Evolutionary conservation across 768 basidiomycete species (phyloP), one percentile per base, ranked within the genome.

Genomic region (Rhizopogon vesiculosus): DNA sequence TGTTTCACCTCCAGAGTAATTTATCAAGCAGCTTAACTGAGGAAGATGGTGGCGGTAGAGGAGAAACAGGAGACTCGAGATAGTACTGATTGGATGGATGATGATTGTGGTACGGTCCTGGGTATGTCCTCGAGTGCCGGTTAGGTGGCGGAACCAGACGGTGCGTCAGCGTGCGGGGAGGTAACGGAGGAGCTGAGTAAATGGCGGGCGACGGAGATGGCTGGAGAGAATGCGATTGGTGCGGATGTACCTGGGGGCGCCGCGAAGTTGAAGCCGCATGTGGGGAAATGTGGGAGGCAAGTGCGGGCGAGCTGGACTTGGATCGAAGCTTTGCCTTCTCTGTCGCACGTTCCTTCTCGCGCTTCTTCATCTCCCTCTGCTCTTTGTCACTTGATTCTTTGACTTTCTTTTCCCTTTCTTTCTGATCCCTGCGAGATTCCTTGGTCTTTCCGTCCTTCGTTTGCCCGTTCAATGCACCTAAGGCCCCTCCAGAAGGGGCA

Each of bases 121-220:
- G 51, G 9, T 51, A 42, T 12, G 61, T 41, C 19, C 44, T 68
- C 42, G 68, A 64, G 45, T 53, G 60, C 38, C 61, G 66, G 40
- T 54, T 52, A 42, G 42, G 29, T 25, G 35, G 52, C 5, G 16
- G 42, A 51, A 42, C 54, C 12, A 41, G 15, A 31, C 31, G 5
- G 7, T 59, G 45, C 8, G n/a, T 42, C 5, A 56, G 45, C 9
- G 33, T 5, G 5, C 51, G 56, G 15, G 48, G 42, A 18, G 61
- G 53, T 1, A 74, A 67, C 12, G 72, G 70, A 5, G 73, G 72
- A 5, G 72, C 69, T 15, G 66, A 57, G 56, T 78, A 76, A n/a
- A 74, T 72, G 18, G 52, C 48, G 15, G 75, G 74, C 4, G 76
- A 76, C 5, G 78, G 75, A 3, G 75, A 68, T 6, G 74, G 72